Conservation (phyloP, 179 eudicot genomes). For the Sideroxylon spinosum region DNA sequence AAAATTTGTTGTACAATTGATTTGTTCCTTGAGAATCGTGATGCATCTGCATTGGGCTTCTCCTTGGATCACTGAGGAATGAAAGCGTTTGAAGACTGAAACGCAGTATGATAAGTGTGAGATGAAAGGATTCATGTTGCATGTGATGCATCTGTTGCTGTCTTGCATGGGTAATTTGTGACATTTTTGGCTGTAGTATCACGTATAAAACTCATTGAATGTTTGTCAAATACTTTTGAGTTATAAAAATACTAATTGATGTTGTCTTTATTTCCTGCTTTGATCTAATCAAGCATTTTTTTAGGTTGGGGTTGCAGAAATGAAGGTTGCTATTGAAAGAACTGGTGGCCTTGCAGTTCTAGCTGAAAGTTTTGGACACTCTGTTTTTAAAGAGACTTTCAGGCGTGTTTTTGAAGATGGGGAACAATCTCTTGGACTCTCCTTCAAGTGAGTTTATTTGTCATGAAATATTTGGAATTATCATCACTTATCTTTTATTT, state of each 20-base stretch:
- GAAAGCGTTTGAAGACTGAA: neutral
- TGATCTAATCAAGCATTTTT: constrained; percentile 10
- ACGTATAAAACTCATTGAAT: neutral
- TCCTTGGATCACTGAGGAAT: neutral
- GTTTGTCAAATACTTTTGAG: too few species aligned
- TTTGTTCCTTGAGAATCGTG: neutral
- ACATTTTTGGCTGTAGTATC: neutral
- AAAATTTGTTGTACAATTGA: neutral
- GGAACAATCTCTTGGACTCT: constrained; percentile 85
- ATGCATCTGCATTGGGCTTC: constrained; percentile 1
- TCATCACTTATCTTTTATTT: neutral
- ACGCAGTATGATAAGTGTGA: neutral
- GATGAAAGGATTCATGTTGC: neutral
- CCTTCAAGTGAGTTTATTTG: constrained; percentile 63
- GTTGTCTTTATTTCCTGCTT: neutral
- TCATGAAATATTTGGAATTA: constrained; percentile 9
- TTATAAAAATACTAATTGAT: neutral
- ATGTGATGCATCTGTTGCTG: neutral
- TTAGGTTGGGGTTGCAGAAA: constrained; percentile 98
- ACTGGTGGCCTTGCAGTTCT: constrained; percentile 95
- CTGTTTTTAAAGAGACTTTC: constrained; percentile 94
- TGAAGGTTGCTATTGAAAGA: constrained; percentile 91
- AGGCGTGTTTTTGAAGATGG: constrained; percentile 77
- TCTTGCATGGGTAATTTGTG: neutral
- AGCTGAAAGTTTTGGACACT: constrained; percentile 96